Base-by-base conservation (phyloP, 2,329 filamentous ascomycete genomes). In the Aspergillus neoniger region DNA sequence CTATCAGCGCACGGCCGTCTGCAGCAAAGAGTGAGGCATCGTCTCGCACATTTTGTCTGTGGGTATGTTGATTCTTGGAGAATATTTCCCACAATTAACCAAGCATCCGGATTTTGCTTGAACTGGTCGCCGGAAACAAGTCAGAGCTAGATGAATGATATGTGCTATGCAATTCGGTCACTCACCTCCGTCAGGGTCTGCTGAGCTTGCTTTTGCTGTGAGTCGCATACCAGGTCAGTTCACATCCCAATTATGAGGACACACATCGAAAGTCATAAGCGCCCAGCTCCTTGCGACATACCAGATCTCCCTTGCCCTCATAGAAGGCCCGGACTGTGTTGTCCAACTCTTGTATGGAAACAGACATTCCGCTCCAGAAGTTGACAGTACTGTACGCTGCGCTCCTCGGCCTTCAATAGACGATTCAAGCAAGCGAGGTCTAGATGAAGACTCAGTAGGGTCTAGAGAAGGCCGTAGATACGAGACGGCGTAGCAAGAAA, bases 21-120 rank as follows among this genome's bases (percentile, higher is more conserved):
- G 21, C 21, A 38, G 19, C 53, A 50, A 54, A 30, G 25, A 30
- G 19, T 8, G 44, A 38, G 25, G 58, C 52, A 19, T 52, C 39
- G 54, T 52, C 69, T 82, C 88, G 73, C 82, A 93, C 92, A 99
- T 83, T 99, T 99, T 63, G 95, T 99, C 80, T 98, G 92, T 57
- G 92, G 88, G 76, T 97, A 96, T 76, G 89, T 89, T 66, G 95
- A 91, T 77, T 96, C 91, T 79, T 94, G 90, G 64, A 99, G 86
- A 73, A 99, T 96, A 81, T 96, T 93, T 77, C 97, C 95, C 72
- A 98, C 95, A 76, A 97, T 87, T 67, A 98, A 86, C 95, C 95
- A 99, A 62, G 95, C 90, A 82, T 99, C 95, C 60, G 94, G 93
- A 74, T 98, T 96, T 82, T 98, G 95, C 80, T 98, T 98, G 85